Evolutionary conservation across 2,329 filamentous ascomycete species (phyloP).

Genomic region (Pseudofabraea citricarpa): DNA sequence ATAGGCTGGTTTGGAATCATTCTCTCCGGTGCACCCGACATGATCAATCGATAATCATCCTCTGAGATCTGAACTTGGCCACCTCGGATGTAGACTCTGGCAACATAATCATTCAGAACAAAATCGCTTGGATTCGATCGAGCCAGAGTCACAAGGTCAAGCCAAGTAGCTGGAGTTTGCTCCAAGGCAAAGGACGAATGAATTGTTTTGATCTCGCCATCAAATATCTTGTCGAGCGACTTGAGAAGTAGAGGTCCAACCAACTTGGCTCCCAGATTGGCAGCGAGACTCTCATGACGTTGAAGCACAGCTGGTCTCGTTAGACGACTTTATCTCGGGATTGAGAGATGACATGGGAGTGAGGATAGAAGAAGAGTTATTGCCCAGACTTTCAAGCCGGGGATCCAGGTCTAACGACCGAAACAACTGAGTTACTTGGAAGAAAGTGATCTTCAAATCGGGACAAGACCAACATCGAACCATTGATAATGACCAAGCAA

Average conservation of each 20-base stretch:
- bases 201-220: constrained; percentile 60
- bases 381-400: no score
- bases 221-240: constrained; percentile 81
- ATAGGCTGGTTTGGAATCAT: constrained; percentile 77
- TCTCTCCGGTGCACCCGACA: constrained; percentile 76
- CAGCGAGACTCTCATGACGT: constrained; percentile 80
- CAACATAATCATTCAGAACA: constrained; percentile 60
- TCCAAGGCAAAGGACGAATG: constrained; percentile 48
- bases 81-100: constrained; percentile 77
- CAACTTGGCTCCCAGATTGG: constrained; percentile 78
- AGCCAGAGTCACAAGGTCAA: constrained; percentile 82
- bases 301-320: constrained; percentile 61
- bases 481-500: not conserved
- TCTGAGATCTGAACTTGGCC: constrained; percentile 80
- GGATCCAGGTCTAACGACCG: no score
- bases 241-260: constrained; percentile 79
- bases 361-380: not conserved
- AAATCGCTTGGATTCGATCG: constrained; percentile 77
- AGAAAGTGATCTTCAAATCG: no score
- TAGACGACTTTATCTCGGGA: no score
- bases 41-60: constrained; percentile 81
- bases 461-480: no score
- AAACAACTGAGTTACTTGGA: no score
- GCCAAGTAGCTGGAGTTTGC: constrained; percentile 66
- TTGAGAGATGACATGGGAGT: no score